Conservation (phyloP, 352 stramenopile species). For the Elongisporangium prolatum region DNA sequence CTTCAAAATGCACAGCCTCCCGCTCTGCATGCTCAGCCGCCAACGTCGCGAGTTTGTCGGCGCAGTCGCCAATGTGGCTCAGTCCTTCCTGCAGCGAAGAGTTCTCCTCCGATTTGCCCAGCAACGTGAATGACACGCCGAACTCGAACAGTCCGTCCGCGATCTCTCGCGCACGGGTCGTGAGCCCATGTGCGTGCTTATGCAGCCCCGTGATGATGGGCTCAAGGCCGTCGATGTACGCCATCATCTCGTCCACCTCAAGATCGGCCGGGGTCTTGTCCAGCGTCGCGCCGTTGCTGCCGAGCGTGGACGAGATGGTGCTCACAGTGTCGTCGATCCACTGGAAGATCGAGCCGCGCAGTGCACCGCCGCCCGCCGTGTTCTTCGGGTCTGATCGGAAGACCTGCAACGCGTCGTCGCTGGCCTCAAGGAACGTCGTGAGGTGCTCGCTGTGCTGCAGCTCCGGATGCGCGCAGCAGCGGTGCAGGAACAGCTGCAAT, state of each 20-base stretch:
- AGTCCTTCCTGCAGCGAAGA: slow-evolving; percentile 90
- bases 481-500: slow-evolving; percentile 76
- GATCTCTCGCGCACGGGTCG: slow-evolving; percentile 93
- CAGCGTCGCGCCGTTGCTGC: slow-evolving; percentile 40
- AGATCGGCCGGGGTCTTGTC: slow-evolving; percentile 90
- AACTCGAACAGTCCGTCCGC: slow-evolving; percentile 96
- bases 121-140: slow-evolving; percentile 92
- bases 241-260: slow-evolving; percentile 94
- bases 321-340: slow-evolving; percentile 85
- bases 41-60: slow-evolving; percentile 90
- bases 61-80: slow-evolving; percentile 89
- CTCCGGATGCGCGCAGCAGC: slow-evolving; percentile 77
- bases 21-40: slow-evolving; percentile 91
- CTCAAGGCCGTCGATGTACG: slow-evolving; percentile 94
- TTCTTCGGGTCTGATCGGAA: slow-evolving; percentile 74
- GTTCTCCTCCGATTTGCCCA: slow-evolving; percentile 93
- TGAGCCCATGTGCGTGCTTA: slow-evolving; percentile 92
- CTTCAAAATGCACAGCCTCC: slow-evolving; percentile 92
- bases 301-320: slow-evolving; percentile 77
- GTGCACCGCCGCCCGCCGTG: slow-evolving; percentile 28
- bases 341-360: slow-evolving; percentile 72
- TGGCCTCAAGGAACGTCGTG: slow-evolving; percentile 80
- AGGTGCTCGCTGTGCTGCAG: slow-evolving; percentile 82
- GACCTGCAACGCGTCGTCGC: slow-evolving; percentile 52
- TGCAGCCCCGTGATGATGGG: slow-evolving; percentile 94